A percentile compares a stretch with the other conserved stretches of the same genome.
These are phyloP conservation scores for Solanum commersonii DNA, from an alignment of 257 asterid species.

Conservation along the genomic window DNA sequence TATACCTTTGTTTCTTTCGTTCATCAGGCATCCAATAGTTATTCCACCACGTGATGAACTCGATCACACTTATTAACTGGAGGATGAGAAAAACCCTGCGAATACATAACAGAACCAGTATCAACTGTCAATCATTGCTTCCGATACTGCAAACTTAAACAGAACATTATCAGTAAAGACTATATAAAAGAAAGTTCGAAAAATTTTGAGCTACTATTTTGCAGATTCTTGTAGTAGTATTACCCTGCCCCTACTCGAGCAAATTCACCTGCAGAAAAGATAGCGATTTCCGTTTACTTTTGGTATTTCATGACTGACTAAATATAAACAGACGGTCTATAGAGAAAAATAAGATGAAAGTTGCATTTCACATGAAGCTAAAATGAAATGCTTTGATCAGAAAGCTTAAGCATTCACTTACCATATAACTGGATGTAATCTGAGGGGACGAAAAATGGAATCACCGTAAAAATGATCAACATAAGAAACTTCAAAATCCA, in stretches of 20 bases:
- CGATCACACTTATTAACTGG: conserved; percentile 82
- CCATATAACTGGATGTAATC: conserved; percentile 73
- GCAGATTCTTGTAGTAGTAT: background rate
- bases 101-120: background rate
- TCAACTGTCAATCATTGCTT: background rate
- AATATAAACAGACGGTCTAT: background rate
- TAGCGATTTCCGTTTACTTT: background rate
- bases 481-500: conserved; percentile 56
- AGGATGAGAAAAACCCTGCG: conserved; percentile 71
- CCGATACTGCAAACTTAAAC: background rate
- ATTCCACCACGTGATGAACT: conserved; percentile 92
- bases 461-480: conserved; percentile 33
- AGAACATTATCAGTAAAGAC: background rate
- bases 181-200: background rate
- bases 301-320: background rate
- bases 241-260: conserved; percentile 99
- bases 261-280: conserved; percentile 58
- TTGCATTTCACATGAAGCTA: background rate
- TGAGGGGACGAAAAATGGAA: conserved; percentile 74
- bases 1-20: conserved; percentile 42
- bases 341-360: background rate
- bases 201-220: background rate
- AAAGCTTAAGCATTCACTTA: conserved; percentile 11
- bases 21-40: conserved; percentile 86
- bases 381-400: background rate